These are phyloP conservation scores for Chlorophyllum brunneum DNA, from an alignment of 768 basidiomycete genomes.

Conservation along the genomic window DNA sequence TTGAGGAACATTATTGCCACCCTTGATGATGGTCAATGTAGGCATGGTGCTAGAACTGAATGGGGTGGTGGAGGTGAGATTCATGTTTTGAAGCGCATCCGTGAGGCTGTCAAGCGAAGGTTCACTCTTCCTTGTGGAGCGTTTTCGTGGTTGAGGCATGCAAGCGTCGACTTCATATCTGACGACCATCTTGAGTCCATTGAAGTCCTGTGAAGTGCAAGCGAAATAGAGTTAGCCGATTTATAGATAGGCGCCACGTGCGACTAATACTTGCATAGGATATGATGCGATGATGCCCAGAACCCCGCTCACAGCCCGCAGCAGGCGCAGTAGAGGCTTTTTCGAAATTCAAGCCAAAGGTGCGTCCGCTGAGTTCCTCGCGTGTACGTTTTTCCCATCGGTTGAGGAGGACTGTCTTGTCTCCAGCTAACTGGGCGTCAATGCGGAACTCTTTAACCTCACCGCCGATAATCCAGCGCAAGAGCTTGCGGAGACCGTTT, in stretches of 20 bases:
- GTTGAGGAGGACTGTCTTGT: constrained; percentile 56
- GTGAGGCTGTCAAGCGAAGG: constrained; percentile 33
- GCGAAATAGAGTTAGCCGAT: neutral
- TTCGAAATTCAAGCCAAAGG: constrained; percentile 63
- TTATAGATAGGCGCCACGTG: neutral
- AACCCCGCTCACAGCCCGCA: constrained; percentile 42
- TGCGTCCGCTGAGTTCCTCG: constrained; percentile 32
- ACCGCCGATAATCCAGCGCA: constrained; percentile 48
- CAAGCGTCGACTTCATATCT: constrained; percentile 28
- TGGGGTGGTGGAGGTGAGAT: constrained; percentile 20
- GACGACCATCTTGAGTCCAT: constrained; percentile 33
- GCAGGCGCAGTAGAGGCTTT: constrained; percentile 46
- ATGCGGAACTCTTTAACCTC: constrained; percentile 56
- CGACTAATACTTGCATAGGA: constrained; percentile 48
- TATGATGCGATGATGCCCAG: constrained; percentile 61
- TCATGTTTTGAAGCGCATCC: constrained; percentile 28
- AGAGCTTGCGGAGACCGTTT: constrained; percentile 60
- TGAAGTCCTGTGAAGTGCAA: constrained; percentile 49
- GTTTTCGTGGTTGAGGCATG: constrained; percentile 20
- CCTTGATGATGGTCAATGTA: constrained; percentile 25
- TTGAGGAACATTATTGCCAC: constrained; percentile 35
- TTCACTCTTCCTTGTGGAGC: constrained; percentile 21
- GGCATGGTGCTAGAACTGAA: constrained; percentile 16
- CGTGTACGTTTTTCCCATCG: constrained; percentile 47
- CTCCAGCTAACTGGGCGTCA: constrained; percentile 60